Conservation (phyloP, 2,329 filamentous ascomycete genomes). For the Calonectria crousiana region DNA sequence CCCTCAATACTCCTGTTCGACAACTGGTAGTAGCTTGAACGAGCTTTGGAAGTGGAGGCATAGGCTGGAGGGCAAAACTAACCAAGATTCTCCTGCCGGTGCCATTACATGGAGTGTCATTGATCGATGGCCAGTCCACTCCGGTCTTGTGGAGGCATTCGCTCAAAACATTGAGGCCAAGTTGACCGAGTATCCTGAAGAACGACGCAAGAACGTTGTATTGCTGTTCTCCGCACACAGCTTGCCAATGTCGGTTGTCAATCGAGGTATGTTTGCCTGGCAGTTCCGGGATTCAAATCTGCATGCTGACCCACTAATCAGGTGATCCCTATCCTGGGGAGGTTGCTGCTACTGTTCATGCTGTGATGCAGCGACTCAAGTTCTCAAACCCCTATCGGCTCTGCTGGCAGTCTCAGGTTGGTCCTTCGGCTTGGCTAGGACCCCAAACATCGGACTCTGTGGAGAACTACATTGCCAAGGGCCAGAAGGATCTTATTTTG, state of each 20-base stretch:
- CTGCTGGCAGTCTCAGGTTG: constrained; percentile 98
- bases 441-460: constrained; percentile 93
- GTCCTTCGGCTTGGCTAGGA: constrained; percentile 93
- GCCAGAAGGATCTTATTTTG: constrained; percentile 89
- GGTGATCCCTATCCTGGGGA: constrained; percentile 96
- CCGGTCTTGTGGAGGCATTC: constrained; percentile 90
- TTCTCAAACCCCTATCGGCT: constrained; percentile 93
- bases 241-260: constrained; percentile 96
- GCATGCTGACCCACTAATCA: constrained; percentile 51
- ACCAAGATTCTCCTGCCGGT: constrained; percentile 67
- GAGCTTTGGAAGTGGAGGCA: constrained; percentile 98
- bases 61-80: constrained; percentile 82
- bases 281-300: neutral
- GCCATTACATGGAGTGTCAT: constrained; percentile 97
- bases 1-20: constrained; percentile 98
- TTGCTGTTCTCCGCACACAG: constrained; percentile 96
- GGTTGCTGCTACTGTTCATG: constrained; percentile 94
- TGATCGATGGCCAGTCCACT: constrained; percentile 95
- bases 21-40: constrained; percentile 94
- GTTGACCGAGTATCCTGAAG: constrained; percentile 84
- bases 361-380: constrained; percentile 92
- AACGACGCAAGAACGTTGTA: constrained; percentile 83
- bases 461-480: constrained; percentile 88
- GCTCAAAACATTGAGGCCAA: constrained; percentile 92
- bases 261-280: constrained; percentile 71